phyloP scores from a whole-genome alignment of 2,329 filamentous ascomycete species.

The Aspergillus sp. region DNA sequence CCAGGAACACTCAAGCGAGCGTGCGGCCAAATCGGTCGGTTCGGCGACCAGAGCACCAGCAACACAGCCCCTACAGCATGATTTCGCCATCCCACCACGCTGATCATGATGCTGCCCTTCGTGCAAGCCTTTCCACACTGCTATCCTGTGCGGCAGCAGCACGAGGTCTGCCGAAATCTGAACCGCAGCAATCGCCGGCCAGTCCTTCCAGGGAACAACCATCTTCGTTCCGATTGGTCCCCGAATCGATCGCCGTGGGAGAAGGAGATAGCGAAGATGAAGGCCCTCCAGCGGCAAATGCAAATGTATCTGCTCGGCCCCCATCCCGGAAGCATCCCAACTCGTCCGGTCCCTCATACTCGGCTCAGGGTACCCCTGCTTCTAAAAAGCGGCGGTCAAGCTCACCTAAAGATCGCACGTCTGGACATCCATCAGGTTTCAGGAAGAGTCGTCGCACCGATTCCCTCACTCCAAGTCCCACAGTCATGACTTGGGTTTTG shows the following conservation, averaged over 20 bases:
- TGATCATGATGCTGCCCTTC: conserved; percentile 86
- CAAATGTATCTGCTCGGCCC: conserved; percentile 11
- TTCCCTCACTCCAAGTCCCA: conserved; percentile 37
- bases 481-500: conserved; percentile 58
- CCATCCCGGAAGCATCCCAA: conserved; percentile 12
- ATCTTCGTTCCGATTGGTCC: conserved; percentile 49
- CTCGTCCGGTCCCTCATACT: conserved; percentile 7
- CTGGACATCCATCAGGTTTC: conserved; percentile 21
- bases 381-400: conserved; percentile 27
- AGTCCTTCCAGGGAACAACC: conserved; percentile 36
- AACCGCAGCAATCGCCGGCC: conserved; percentile 20
- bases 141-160: conserved; percentile 92
- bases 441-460: conserved; percentile 27
- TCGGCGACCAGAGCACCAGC: conserved; percentile 25
- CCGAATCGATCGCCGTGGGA: conserved; percentile 51
- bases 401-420: conserved; percentile 30
- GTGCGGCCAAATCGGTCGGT: conserved; percentile 22
- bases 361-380: conserved; percentile 5
- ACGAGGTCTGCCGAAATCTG: conserved; percentile 63
- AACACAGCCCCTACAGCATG: conserved; percentile 56
- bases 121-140: conserved; percentile 87
- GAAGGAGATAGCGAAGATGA: conserved; percentile 27
- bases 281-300: conserved; percentile 11
- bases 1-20: conserved; percentile 33
- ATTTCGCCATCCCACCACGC: conserved; percentile 68